phyloP scores from a whole-genome alignment of 2,329 filamentous ascomycete species.

The Mycosphaerelloides madeirae region DNA sequence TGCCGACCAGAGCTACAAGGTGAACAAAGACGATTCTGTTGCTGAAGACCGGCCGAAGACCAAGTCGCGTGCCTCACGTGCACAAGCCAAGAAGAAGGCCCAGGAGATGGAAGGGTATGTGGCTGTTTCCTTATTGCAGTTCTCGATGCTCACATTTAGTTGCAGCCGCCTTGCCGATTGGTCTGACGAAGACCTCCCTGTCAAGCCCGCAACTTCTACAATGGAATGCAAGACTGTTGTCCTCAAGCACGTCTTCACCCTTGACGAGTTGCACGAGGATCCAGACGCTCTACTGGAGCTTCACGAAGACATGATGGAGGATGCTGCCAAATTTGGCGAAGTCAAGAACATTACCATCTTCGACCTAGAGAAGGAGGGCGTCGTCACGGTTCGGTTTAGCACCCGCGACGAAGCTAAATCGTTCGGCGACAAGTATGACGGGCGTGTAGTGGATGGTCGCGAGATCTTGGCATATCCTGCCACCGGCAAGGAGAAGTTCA shows the following conservation, averaged over 20 bases:
- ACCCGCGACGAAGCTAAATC: slow-evolving; percentile 64
- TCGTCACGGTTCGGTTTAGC: slow-evolving; percentile 79
- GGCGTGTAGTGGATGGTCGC: slow-evolving; percentile 70
- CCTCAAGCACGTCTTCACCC: slow-evolving; percentile 88
- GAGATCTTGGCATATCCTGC: slow-evolving; percentile 57
- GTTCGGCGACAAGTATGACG: slow-evolving; percentile 68
- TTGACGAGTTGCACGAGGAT: slow-evolving; percentile 79
- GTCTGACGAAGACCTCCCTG: slow-evolving; percentile 74
- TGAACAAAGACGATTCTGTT: slow-evolving; percentile 61
- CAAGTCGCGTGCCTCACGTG: slow-evolving; percentile 49
- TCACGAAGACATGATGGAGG: slow-evolving; percentile 88
- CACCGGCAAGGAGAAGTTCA: slow-evolving; percentile 64
- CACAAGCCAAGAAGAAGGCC: slow-evolving; percentile 82
- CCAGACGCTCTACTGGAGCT: slow-evolving; percentile 79
- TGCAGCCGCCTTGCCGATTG: slow-evolving; percentile 83
- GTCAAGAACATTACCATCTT: slow-evolving; percentile 90
- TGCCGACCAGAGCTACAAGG: slow-evolving; percentile 90
- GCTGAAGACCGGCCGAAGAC: slow-evolving; percentile 28
- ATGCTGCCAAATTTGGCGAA: slow-evolving; percentile 77
- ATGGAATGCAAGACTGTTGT: slow-evolving; percentile 74
- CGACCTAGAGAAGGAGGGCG: slow-evolving; percentile 77
- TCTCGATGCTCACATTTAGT: not conserved
- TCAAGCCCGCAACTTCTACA: slow-evolving; percentile 52
- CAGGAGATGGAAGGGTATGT: slow-evolving; percentile 71
- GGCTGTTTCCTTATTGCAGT: not conserved